Evolutionary conservation across 2,329 filamentous ascomycete species (phyloP).

Genomic region (Rugonectria rugulosa): DNA sequence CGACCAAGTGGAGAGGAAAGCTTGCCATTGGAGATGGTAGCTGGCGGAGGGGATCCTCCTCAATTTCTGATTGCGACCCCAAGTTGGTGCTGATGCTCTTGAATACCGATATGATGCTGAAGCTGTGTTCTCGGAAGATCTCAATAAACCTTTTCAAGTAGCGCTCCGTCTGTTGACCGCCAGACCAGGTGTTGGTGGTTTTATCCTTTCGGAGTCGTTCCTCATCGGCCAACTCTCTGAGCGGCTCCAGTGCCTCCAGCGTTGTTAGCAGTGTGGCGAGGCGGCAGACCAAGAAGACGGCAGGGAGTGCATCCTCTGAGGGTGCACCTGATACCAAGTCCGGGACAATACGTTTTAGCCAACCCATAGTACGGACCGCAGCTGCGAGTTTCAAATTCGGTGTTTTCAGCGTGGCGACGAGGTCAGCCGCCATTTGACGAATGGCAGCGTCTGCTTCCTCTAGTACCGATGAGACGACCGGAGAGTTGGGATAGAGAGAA

Average conservation of each 20-base stretch:
- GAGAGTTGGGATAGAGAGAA: conserved; percentile 80
- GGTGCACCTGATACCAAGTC: conserved; percentile 61
- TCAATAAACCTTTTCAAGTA: conserved; percentile 96
- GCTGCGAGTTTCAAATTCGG: conserved; percentile 87
- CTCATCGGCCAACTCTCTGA: conserved; percentile 89
- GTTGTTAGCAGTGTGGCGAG: conserved; percentile 81
- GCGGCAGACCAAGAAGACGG: conserved; percentile 87
- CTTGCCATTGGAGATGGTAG: conserved; percentile 81
- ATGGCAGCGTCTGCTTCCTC: conserved; percentile 85
- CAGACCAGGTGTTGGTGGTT: conserved; percentile 60
- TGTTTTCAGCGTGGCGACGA: conserved; percentile 78
- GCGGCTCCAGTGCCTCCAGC: conserved; percentile 82
- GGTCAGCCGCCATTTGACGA: conserved; percentile 84
- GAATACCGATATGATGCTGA: conserved; percentile 94
- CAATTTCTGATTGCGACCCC: conserved; percentile 20
- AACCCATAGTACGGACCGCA: conserved; percentile 89
- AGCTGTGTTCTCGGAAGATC: conserved; percentile 97
- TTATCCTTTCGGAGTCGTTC: conserved; percentile 65
- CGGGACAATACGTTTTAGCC: conserved; percentile 85
- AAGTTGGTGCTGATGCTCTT: conserved; percentile 73
- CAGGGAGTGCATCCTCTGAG: conserved; percentile 75
- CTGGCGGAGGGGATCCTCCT: conserved; percentile 54
- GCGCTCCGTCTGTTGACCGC: conserved; percentile 90
- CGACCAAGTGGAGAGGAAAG: conserved; percentile 84
- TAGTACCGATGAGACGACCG: conserved; percentile 75